These are phyloP conservation scores for Coemansia sp. DNA, from an alignment of 192 early-diverging fungal species.

Conservation along the genomic window DNA sequence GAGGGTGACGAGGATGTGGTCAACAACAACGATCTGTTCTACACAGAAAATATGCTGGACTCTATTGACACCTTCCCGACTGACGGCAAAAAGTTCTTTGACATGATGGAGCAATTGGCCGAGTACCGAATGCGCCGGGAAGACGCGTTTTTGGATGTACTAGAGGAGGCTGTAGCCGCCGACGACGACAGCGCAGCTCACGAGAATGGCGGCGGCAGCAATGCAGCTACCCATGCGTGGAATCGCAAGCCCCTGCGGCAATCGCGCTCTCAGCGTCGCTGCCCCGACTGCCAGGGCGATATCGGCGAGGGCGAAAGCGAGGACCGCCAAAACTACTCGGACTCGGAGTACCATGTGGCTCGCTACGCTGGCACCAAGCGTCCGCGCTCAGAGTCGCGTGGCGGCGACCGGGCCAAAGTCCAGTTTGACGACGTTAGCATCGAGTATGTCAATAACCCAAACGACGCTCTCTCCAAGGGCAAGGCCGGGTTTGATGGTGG, in stretches of 20 bases:
- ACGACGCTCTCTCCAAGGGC: neutral
- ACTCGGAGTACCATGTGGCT: conserved; percentile 7
- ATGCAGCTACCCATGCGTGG: conserved; percentile 41
- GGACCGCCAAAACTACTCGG: conserved; percentile 20
- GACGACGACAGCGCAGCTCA: conserved; percentile 54
- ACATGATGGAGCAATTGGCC: conserved; percentile 94
- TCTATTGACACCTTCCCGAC: conserved; percentile 56
- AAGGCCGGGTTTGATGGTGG: neutral
- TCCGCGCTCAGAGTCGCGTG: conserved; percentile 17
- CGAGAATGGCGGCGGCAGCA: conserved; percentile 20
- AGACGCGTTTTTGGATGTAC: conserved; percentile 52
- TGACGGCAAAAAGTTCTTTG: conserved; percentile 92
- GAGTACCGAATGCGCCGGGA: conserved; percentile 83
- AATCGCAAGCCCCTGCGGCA: neutral
- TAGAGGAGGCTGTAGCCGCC: conserved; percentile 26
- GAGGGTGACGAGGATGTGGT: neutral
- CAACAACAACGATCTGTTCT: conserved; percentile 50
- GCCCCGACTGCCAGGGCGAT: conserved; percentile 49
- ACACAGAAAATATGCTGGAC: conserved; percentile 47
- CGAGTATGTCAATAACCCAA: neutral
- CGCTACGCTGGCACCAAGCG: conserved; percentile 22
- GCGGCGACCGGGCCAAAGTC: neutral
- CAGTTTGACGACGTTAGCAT: conserved; percentile 1
- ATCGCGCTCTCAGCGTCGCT: conserved; percentile 18
- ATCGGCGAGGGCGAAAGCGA: conserved; percentile 36